Percentiles rank a stretch among this genome's conserved stretches.
phyloP scores from a whole-genome alignment of 352 stramenopile genomes.

The Saprolegnia parasitica region DNA sequence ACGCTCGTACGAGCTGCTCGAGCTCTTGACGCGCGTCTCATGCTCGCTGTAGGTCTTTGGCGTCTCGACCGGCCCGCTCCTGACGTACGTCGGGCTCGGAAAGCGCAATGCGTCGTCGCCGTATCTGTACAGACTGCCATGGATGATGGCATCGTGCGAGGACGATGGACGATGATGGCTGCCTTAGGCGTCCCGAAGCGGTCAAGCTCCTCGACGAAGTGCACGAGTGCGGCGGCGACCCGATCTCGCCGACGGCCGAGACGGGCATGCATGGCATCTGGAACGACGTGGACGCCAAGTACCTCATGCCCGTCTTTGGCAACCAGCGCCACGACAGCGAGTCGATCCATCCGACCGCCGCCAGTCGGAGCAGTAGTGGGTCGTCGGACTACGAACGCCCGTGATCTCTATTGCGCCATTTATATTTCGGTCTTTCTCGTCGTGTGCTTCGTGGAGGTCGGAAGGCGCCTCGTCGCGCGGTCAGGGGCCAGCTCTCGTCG shows the following conservation, averaged over 20 bases:
- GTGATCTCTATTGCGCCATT: too few species aligned
- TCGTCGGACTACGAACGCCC: constrained; percentile 5
- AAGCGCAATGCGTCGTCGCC: background rate
- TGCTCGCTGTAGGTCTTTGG: constrained; percentile 50
- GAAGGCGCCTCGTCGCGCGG: too few species aligned
- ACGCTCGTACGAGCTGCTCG: constrained; percentile 50
- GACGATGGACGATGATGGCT: background rate
- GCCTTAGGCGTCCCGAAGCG: constrained; percentile 21
- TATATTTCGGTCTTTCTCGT: too few species aligned
- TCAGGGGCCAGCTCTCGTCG: too few species aligned
- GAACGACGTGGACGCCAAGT: constrained; percentile 62
- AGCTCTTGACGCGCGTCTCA: background rate
- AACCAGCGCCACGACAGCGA: too few species aligned
- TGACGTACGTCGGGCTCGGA: constrained; percentile 50
- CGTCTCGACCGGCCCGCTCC: constrained; percentile 62
- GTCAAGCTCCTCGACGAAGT: constrained; percentile 36
- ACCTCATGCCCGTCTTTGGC: constrained; percentile 69
- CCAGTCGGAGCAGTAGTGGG: too few species aligned
- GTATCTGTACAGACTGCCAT: constrained; percentile 12
- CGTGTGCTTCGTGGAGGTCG: too few species aligned
- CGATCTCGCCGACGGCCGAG: constrained; percentile 34
- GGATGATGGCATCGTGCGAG: background rate
- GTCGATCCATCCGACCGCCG: too few species aligned
- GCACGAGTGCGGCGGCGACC: constrained; percentile 41
- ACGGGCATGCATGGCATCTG: constrained; percentile 58